phyloP scores from a whole-genome alignment of 768 basidiomycete genomes.

The Boletus speciosus region DNA sequence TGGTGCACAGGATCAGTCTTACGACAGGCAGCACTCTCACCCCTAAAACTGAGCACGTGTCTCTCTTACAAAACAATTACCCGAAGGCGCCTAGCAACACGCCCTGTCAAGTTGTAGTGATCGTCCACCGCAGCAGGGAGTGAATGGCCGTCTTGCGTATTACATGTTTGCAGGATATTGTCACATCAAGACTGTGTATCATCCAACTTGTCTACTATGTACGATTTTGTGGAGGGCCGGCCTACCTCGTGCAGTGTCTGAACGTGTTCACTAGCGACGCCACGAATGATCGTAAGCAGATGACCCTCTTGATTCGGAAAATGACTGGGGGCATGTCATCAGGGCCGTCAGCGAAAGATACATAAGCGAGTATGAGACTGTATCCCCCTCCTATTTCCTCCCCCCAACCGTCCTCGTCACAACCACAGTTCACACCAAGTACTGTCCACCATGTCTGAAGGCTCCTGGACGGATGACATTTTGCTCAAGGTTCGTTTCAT shows the following conservation, averaged over 20 bases:
- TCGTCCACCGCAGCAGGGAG: background rate
- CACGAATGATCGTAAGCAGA: background rate
- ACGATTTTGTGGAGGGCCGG: background rate
- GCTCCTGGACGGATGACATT: constrained; percentile 72
- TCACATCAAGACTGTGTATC: background rate
- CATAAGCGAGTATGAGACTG: constrained; percentile 22
- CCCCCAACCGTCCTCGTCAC: constrained; percentile 4
- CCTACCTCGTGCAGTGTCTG: background rate
- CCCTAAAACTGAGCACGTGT: too few species aligned
- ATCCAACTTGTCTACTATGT: background rate
- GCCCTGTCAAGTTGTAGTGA: constrained; percentile 27
- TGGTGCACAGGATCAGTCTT: too few species aligned
- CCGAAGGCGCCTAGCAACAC: constrained; percentile 49
- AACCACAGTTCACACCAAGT: background rate
- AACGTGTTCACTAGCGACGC: background rate
- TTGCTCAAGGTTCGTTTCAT: constrained; percentile 61
- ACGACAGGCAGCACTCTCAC: too few species aligned
- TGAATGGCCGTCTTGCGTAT: background rate
- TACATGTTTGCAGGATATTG: background rate
- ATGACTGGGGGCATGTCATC: constrained; percentile 18
- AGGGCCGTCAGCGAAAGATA: constrained; percentile 16
- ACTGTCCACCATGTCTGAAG: constrained; percentile 46
- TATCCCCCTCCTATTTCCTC: constrained; percentile 18
- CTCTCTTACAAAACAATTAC: constrained; percentile 49
- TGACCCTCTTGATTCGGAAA: constrained; percentile 7